Evolutionary conservation across 129 eudicot genomes (phyloP).

Genomic region (Silybum marianum): DNA sequence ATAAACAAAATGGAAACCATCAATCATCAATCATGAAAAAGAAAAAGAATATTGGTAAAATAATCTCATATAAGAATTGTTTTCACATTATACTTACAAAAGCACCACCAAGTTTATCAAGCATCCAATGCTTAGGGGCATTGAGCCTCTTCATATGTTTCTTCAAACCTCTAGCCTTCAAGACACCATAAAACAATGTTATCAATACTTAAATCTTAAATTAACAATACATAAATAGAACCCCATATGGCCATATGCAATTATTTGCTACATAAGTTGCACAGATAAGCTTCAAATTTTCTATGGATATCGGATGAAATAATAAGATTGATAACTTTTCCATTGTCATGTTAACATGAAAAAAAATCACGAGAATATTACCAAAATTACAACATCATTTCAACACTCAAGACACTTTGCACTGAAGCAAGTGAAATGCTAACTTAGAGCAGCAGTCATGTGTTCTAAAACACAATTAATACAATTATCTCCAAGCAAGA

Average conservation of each 20-base stretch:
- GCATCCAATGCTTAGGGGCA: slow-evolving; percentile 71
- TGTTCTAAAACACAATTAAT: background rate
- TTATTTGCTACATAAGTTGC: background rate
- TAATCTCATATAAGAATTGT: background rate
- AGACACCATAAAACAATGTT: background rate
- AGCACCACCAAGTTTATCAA: slow-evolving; percentile 67
- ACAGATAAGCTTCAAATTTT: background rate
- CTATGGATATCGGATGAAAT: background rate
- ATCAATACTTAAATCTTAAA: background rate
- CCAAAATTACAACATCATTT: background rate
- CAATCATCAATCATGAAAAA: background rate
- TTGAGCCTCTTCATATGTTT: slow-evolving; percentile 26
- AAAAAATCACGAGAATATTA: background rate
- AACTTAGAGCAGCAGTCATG: background rate
- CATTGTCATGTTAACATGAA: background rate
- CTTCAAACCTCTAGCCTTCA: slow-evolving; percentile 62
- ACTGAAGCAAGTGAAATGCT: background rate
- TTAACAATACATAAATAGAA: background rate
- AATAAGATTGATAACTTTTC: too few relatives aligned
- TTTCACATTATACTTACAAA: slow-evolving; percentile 40
- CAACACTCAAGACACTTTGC: background rate
- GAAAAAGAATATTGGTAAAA: background rate
- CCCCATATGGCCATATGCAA: background rate
- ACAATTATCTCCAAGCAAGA: background rate
- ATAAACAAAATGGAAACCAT: background rate